These are phyloP conservation scores for Calonectria pseudoreteaudii DNA, from an alignment of 2,329 filamentous ascomycete species.

Conservation along the genomic window DNA sequence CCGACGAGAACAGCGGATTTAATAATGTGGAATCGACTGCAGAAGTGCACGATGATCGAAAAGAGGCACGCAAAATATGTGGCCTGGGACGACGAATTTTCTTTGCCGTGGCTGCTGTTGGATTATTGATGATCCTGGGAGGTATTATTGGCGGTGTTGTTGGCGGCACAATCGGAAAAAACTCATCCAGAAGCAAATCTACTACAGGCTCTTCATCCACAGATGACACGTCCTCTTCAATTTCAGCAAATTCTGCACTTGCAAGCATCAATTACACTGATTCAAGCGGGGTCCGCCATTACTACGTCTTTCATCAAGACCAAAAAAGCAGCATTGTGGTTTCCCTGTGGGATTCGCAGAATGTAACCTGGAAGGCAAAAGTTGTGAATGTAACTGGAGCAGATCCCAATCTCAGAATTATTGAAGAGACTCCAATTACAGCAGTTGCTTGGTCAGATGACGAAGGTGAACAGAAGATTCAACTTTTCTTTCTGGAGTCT, in stretches of 20 bases:
- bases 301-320: not conserved
- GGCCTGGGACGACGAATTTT: not conserved
- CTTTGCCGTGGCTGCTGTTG: not conserved
- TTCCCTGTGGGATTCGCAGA: not conserved
- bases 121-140: not conserved
- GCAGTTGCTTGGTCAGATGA: not conserved
- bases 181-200: not conserved
- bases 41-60: not conserved
- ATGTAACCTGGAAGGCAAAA: not conserved
- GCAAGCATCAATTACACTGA: not conserved
- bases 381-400: not conserved
- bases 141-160: not conserved
- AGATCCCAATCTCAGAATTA: not conserved
- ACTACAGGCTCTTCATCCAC: not conserved
- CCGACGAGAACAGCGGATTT: not conserved
- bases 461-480: not conserved
- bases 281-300: not conserved
- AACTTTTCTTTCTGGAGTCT: not conserved
- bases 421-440: not conserved
- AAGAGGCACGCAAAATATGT: not conserved
- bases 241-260: not conserved
- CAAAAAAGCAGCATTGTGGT: not conserved
- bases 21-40: not conserved
- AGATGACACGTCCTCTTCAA: not conserved
- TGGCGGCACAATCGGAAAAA: not conserved